phyloP scores from a whole-genome alignment of 441 rosid species.

The Manihot esculenta region DNA sequence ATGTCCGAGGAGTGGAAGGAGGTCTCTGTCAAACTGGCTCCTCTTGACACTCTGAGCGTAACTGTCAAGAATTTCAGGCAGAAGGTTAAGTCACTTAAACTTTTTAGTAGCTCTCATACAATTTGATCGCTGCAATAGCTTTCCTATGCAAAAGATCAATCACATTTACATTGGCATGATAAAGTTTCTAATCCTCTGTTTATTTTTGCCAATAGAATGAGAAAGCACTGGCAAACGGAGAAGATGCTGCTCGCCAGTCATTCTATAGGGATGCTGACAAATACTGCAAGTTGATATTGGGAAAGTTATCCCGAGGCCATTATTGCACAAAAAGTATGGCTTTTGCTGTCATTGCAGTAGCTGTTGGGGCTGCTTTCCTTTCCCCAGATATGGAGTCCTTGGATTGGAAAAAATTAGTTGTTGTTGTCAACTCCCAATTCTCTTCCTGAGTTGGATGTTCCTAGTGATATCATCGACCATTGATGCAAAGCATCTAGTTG shows the following conservation, averaged over 20 bases:
- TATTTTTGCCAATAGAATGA: conserved; percentile 52
- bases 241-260: conserved; percentile 36
- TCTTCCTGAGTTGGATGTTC: conserved; percentile 10
- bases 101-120: background rate
- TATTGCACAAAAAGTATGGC: conserved; percentile 50
- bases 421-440: conserved; percentile 29
- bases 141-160: background rate
- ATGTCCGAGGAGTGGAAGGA: conserved; percentile 71
- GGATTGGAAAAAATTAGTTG: conserved; percentile 46
- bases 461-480: background rate
- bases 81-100: conserved; percentile 47
- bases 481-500: conserved; percentile 34
- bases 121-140: background rate
- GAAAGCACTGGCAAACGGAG: conserved; percentile 45
- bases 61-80: conserved; percentile 57
- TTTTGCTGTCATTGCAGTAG: conserved; percentile 37
- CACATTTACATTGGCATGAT: background rate
- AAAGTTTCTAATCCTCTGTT: background rate
- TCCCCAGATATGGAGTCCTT: conserved; percentile 37
- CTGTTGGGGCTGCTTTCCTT: conserved; percentile 47
- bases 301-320: conserved; percentile 45
- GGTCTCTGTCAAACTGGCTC: conserved; percentile 46
- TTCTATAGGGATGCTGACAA: conserved; percentile 59
- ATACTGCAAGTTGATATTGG: conserved; percentile 54
- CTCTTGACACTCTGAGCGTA: conserved; percentile 48